Conservation (phyloP, 768 basidiomycete species). For the Lyophyllum shimeji region DNA sequence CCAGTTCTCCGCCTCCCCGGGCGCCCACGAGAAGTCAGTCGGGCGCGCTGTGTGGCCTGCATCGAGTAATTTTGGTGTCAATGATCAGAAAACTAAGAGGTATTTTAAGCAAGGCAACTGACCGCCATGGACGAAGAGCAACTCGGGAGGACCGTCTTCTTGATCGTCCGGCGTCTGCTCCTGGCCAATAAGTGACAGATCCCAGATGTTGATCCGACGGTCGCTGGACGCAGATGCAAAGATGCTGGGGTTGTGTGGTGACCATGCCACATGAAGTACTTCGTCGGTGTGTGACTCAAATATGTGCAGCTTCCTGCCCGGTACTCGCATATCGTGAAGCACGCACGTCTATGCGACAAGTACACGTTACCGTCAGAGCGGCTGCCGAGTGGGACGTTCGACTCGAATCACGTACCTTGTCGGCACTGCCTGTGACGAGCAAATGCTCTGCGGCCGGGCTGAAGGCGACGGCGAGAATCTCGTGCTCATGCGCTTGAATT, state of each 20-base stretch:
- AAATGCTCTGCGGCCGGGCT: slow-evolving; percentile 80
- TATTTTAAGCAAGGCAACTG: slow-evolving; percentile 27
- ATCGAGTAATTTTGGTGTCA: background rate
- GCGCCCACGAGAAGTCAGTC: slow-evolving; percentile 96
- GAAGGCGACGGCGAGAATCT: slow-evolving; percentile 90
- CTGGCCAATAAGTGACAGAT: slow-evolving; percentile 84
- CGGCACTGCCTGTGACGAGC: slow-evolving; percentile 88
- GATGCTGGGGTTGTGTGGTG: slow-evolving; percentile 86
- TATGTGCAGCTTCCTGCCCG: slow-evolving; percentile 77
- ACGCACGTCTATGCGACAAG: slow-evolving; percentile 63
- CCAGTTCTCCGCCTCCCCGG: slow-evolving; percentile 79
- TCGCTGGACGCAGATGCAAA: slow-evolving; percentile 96
- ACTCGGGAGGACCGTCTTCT: slow-evolving; percentile 96
- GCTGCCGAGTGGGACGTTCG: background rate
- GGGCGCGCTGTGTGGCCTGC: slow-evolving; percentile 88
- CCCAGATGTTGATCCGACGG: slow-evolving; percentile 93
- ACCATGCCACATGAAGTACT: slow-evolving; percentile 93
- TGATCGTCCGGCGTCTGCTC: slow-evolving; percentile 98
- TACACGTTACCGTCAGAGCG: background rate
- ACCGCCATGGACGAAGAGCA: slow-evolving; percentile 96
- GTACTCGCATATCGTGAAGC: slow-evolving; percentile 81
- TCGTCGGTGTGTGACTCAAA: slow-evolving; percentile 96
- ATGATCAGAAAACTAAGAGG: background rate
- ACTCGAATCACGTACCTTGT: slow-evolving; percentile 60
- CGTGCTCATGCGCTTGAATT: slow-evolving; percentile 85